Base-by-base conservation (phyloP, 805 yeast species). In the Candida golubevii region DNA sequence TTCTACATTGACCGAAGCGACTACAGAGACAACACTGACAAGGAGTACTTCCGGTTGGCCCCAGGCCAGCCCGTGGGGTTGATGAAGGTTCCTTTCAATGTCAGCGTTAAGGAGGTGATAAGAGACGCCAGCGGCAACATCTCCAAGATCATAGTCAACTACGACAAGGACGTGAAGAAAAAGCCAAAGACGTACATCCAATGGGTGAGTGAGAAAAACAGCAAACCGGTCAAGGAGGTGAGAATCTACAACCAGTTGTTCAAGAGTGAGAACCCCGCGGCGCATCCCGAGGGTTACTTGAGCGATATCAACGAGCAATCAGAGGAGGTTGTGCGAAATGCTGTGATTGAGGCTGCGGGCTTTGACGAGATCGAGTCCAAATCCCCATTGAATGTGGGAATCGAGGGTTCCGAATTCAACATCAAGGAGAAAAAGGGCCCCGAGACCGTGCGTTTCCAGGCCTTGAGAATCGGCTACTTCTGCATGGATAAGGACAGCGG, bases 111-210 rank as follows among this genome's bases (percentile, higher is more conserved):
- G 44, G 75, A 82, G 41, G 77, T 82, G 45, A 88, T 83, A 51
- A 80, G 73, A 56, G 83, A 83, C 55, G 72, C 66, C 35, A 54
- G 63, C 0, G 96, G 96, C 15, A 71, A 78, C 38, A 79, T 90
- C 42, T 71, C 71, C 15, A 80, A 78, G 66, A 79, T 93, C 46
- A 82, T 83, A 55, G 96, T 85, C 40, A 78, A 83, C 57, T 93
- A 91, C 60, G 86, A 89, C 60, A 80, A 79, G 50, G 49, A 47
- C 35, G 70, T 68, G 44, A 72, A 72, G 52, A 78, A 74, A 64
- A 88, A 87, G 62, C 99, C 99, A 60, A 93, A 91, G 79, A 90
- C 99, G 8, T 93, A 75, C 62, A 89, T 93, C 60, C 99, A 93
- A 70, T 93, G 99, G 99, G 82, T 93, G 41, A 95, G 97, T 41